Percentiles rank a stretch among this genome's conserved stretches.
These are phyloP conservation scores for Xerocomus potaroensis DNA, from an alignment of 768 basidiomycete genomes.

Conservation along the genomic window DNA sequence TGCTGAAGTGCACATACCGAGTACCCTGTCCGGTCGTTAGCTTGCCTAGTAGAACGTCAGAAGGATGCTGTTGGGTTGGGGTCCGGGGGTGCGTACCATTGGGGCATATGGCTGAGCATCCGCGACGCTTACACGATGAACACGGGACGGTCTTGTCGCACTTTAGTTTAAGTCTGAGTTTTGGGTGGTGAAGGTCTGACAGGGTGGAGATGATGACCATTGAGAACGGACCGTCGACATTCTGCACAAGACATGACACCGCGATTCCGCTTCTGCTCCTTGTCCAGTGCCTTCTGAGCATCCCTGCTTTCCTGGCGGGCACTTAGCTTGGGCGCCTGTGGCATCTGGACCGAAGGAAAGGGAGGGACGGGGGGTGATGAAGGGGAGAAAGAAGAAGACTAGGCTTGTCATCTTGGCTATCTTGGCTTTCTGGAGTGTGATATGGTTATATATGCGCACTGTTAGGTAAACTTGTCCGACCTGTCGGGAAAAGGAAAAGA, in stretches of 20 bases:
- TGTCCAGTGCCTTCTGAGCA: slow-evolving; percentile 51
- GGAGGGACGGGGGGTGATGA: not conserved
- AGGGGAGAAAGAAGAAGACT: slow-evolving; percentile 2
- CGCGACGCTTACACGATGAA: slow-evolving; percentile 62
- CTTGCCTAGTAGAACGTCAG: slow-evolving; percentile 36
- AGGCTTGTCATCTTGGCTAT: not conserved
- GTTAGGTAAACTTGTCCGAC: not conserved
- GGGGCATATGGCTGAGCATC: slow-evolving; percentile 75
- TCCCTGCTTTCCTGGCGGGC: slow-evolving; percentile 30
- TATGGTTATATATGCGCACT: not conserved
- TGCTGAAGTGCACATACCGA: slow-evolving; percentile 39
- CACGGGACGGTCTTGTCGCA: slow-evolving; percentile 68
- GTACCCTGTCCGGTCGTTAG: slow-evolving; percentile 77
- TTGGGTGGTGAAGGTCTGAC: not conserved
- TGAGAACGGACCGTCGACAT: slow-evolving; percentile 48
- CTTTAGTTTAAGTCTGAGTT: slow-evolving; percentile 58
- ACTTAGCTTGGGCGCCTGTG: slow-evolving; percentile 48
- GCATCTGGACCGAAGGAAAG: slow-evolving; percentile 33
- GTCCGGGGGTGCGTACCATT: slow-evolving; percentile 39
- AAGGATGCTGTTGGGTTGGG: not conserved
- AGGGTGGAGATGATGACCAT: not conserved
- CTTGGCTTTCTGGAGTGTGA: not conserved
- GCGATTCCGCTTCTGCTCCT: slow-evolving; percentile 61
- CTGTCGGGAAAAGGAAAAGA: too few relatives aligned
- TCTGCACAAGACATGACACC: slow-evolving; percentile 56